phyloP scores from a whole-genome alignment of 352 stramenopile species.

The Pythium brassicae region DNA sequence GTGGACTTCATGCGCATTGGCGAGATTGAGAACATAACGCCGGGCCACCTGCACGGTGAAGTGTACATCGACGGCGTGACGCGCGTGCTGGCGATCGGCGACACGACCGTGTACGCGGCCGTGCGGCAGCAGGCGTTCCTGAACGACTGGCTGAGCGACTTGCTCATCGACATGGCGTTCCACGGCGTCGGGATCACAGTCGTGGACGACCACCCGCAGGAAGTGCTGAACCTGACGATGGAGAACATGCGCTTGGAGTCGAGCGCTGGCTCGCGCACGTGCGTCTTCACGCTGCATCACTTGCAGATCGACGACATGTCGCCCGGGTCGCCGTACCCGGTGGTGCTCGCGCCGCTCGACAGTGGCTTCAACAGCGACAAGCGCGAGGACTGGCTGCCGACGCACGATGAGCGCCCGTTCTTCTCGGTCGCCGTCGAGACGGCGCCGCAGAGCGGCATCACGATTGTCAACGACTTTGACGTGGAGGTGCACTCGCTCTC shows the following conservation, averaged over 20 bases:
- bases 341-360: conserved; percentile 75
- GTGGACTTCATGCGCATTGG: conserved; percentile 79
- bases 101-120: conserved; percentile 56
- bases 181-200: conserved; percentile 76
- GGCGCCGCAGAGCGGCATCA: conserved; percentile 57
- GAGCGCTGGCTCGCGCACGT: conserved; percentile 32
- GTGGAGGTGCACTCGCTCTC: conserved; percentile 61
- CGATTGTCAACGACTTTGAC: conserved; percentile 78
- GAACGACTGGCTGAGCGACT: conserved; percentile 72
- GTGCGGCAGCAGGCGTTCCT: conserved; percentile 50
- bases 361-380: conserved; percentile 87
- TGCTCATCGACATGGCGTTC: conserved; percentile 69
- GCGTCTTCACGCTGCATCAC: conserved; percentile 71
- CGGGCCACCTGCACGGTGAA: conserved; percentile 61
- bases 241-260: conserved; percentile 75
- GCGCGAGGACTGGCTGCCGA: conserved; percentile 76
- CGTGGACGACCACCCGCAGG: conserved; percentile 67
- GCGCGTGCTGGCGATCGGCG: conserved; percentile 74
- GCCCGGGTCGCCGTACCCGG: conserved; percentile 56
- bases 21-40: conserved; percentile 43
- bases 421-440: conserved; percentile 65
- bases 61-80: conserved; percentile 85
- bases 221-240: conserved; percentile 86
- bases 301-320: conserved; percentile 88
- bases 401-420: conserved; percentile 70